These are phyloP conservation scores for Blastocystis sp. DNA, from an alignment of 352 stramenopile species.

Conservation along the genomic window DNA sequence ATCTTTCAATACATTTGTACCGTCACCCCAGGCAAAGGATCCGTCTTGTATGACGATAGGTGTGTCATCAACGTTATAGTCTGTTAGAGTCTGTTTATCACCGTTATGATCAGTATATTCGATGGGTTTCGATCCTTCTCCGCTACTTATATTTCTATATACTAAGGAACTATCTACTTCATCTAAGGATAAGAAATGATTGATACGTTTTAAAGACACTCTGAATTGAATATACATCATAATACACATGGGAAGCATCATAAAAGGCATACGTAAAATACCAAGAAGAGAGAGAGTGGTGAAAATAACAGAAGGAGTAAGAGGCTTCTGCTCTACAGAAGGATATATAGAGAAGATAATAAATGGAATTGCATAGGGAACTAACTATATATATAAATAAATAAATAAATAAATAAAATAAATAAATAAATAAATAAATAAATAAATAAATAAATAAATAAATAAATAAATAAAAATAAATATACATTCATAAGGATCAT, in stretches of 20 bases:
- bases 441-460: too few relatives aligned
- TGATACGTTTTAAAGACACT: constrained; percentile 58
- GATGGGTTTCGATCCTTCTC: too few relatives aligned
- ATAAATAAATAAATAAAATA: too few relatives aligned
- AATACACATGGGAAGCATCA: constrained; percentile 53
- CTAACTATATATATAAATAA: too few relatives aligned
- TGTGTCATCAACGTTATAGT: too few relatives aligned
- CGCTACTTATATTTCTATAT: too few relatives aligned
- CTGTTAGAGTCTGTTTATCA: too few relatives aligned
- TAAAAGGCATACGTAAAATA: constrained; percentile 55
- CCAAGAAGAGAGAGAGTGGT: constrained; percentile 56
- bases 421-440: too few relatives aligned
- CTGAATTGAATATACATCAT: constrained; percentile 58
- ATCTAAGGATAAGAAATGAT: constrained; percentile 62
- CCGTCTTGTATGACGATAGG: neutral
- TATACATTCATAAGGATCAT: constrained; percentile 50
- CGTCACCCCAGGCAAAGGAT: constrained; percentile 1
- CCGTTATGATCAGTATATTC: too few relatives aligned
- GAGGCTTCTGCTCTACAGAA: constrained; percentile 13
- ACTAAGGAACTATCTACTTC: constrained; percentile 50
- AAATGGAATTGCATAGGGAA: constrained; percentile 53
- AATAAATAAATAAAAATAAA: too few relatives aligned
- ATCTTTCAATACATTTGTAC: neutral
- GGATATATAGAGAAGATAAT: constrained; percentile 53
- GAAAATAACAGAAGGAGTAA: constrained; percentile 52